These are phyloP conservation scores for Eugenia klotzschiana DNA, from an alignment of 441 rosid genomes.

Conservation along the genomic window DNA sequence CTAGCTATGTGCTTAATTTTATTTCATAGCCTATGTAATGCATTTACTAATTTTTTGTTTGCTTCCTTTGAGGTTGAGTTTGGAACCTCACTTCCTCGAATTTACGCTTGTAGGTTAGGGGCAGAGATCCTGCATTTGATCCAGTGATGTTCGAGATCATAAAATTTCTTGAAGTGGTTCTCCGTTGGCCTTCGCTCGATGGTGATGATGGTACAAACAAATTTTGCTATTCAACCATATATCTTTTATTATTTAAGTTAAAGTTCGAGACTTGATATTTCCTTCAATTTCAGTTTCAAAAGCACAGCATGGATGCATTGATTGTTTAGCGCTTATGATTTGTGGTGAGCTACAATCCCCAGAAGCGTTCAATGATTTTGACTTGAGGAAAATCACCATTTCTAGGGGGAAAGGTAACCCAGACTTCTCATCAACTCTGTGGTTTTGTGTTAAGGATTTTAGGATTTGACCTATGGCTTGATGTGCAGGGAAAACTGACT, in stretches of 20 bases:
- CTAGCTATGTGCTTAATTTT: not conserved
- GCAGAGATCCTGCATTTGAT: slow-evolving; percentile 37
- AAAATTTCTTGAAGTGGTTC: slow-evolving; percentile 34
- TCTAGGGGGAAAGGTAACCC: slow-evolving; percentile 12
- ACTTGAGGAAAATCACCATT: slow-evolving; percentile 9
- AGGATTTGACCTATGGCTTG: slow-evolving; percentile 7
- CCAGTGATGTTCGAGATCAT: slow-evolving; percentile 36
- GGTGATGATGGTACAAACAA: slow-evolving; percentile 50
- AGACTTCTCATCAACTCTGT: slow-evolving; percentile 7
- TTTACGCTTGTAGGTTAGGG: slow-evolving; percentile 37
- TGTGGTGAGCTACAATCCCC: slow-evolving; percentile 62
- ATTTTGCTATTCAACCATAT: not conserved
- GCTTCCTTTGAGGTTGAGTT: not conserved
- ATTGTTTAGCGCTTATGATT: slow-evolving; percentile 72
- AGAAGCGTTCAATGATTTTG: slow-evolving; percentile 18
- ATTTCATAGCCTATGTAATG: not conserved
- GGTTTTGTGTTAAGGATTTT: not conserved
- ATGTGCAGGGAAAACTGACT: slow-evolving; percentile 26
- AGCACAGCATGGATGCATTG: slow-evolving; percentile 91
- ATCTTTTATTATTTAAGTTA: not conserved
- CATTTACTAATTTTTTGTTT: not conserved
- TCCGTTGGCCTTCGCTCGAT: slow-evolving; percentile 64
- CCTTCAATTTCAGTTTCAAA: slow-evolving; percentile 46
- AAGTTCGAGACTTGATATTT: not conserved
- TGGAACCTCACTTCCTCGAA: not conserved